Evolutionary conservation across 1,284 basidiomycete genomes (phyloP).

Genomic region (Laetiporus sulphureus): DNA sequence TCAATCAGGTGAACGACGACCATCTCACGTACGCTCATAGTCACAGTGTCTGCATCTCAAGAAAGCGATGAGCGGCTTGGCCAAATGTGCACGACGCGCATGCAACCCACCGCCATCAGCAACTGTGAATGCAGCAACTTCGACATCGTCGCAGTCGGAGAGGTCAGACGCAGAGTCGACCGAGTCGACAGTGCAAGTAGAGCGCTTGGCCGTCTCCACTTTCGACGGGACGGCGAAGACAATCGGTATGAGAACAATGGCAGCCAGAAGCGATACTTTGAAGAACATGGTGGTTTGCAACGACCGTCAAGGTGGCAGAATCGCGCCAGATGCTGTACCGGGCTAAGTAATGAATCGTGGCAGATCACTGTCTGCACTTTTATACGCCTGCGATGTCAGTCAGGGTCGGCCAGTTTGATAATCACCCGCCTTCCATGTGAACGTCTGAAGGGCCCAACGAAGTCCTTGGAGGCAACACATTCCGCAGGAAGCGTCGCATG

Average conservation of each 20-base stretch:
- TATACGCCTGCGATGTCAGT: too few species aligned
- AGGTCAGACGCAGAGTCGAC: conserved; percentile 2
- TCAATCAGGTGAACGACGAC: not conserved
- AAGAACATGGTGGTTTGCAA: not conserved
- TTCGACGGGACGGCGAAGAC: not conserved
- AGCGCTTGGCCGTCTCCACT: conserved; percentile 1
- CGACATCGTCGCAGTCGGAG: conserved; percentile 2
- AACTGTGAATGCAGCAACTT: conserved; percentile 2
- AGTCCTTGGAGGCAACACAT: too few species aligned
- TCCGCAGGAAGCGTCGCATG: too few species aligned
- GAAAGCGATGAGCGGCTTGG: not conserved
- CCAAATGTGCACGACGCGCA: not conserved
- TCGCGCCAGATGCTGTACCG: too few species aligned
- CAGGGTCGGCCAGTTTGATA: too few species aligned
- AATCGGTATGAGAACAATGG: not conserved
- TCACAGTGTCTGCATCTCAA: conserved; percentile 4
- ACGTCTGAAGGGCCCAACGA: too few species aligned
- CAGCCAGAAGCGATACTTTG: not conserved
- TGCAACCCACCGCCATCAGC: not conserved
- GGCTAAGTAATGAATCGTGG: too few species aligned
- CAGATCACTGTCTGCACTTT: too few species aligned
- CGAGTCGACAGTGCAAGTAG: conserved; percentile 4
- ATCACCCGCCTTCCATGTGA: too few species aligned
- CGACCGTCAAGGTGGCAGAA: too few species aligned
- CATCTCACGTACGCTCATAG: conserved; percentile 3